Evolutionary conservation across 108 stramenopile species (phyloP).

Genomic region (Nitzschia inconspicua): DNA sequence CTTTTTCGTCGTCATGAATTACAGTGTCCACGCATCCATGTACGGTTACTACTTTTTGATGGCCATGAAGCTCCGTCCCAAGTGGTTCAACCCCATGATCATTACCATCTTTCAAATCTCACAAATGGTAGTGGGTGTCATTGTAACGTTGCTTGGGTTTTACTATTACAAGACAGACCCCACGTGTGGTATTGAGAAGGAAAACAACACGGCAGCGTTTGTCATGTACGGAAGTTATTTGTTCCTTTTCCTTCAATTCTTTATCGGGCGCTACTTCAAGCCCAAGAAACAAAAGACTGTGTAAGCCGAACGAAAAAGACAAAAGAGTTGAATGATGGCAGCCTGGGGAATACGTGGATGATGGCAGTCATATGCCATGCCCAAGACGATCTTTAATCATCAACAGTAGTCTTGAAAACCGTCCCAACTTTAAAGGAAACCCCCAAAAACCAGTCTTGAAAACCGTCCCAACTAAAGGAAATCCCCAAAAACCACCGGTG

Average conservation of each 20-base stretch:
- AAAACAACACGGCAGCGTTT: slow-evolving; percentile 84
- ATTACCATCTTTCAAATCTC: slow-evolving; percentile 89
- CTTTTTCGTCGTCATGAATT: slow-evolving; percentile 99
- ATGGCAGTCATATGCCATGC: no score
- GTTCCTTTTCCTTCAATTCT: slow-evolving; percentile 87
- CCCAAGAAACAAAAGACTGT: slow-evolving; percentile 21
- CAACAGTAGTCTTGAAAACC: no score
- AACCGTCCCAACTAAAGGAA: no score
- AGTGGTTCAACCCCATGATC: slow-evolving; percentile 82
- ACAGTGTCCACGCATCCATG: slow-evolving; percentile 98
- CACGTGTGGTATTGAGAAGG: slow-evolving; percentile 29
- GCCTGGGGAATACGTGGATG: no score
- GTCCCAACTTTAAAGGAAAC: no score
- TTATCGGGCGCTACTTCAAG: slow-evolving; percentile 70
- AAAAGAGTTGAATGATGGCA: no score
- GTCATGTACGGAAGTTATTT: slow-evolving; percentile 91
- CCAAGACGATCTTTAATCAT: no score
- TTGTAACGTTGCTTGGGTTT: slow-evolving; percentile 61
- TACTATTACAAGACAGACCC: slow-evolving; percentile 57
- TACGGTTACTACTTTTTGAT: slow-evolving; percentile 98
- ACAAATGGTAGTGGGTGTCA: slow-evolving; percentile 94
- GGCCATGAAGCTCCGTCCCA: slow-evolving; percentile 75
- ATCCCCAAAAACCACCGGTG: no score
- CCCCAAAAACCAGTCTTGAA: no score
- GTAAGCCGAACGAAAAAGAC: neutral